phyloP scores from a whole-genome alignment of 2,329 filamentous ascomycete genomes.

The Paracamarosporium sp. region DNA sequence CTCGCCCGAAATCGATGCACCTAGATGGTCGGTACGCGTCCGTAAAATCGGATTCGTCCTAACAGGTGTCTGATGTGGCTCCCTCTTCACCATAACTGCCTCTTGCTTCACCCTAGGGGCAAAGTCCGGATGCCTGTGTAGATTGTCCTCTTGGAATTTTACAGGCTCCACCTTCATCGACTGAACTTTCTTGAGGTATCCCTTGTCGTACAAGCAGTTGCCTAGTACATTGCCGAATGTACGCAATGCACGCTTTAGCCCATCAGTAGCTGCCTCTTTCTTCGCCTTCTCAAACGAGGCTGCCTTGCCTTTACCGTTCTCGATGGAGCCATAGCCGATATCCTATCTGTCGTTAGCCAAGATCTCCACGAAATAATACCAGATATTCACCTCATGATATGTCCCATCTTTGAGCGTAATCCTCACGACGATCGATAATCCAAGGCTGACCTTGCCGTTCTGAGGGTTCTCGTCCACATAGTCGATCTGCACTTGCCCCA shows the following conservation, averaged over 20 bases:
- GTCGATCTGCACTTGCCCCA: slow-evolving; percentile 92
- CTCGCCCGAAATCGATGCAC: slow-evolving; percentile 47
- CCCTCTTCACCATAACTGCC: slow-evolving; percentile 34
- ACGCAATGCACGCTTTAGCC: slow-evolving; percentile 83
- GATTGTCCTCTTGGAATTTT: slow-evolving; percentile 78
- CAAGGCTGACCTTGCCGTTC: slow-evolving; percentile 80
- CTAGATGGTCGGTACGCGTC: slow-evolving; percentile 41
- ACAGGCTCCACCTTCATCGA: slow-evolving; percentile 83
- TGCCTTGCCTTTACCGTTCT: slow-evolving; percentile 94
- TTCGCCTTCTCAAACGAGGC: slow-evolving; percentile 98
- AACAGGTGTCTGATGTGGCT: slow-evolving; percentile 30
- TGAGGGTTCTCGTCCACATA: slow-evolving; percentile 88
- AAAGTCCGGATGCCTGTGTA: slow-evolving; percentile 83
- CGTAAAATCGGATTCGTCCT: slow-evolving; percentile 31
- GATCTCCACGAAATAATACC: not conserved
- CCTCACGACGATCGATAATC: slow-evolving; percentile 87
- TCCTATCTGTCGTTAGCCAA: slow-evolving; percentile 59
- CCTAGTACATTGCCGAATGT: slow-evolving; percentile 96
- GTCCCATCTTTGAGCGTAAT: slow-evolving; percentile 91
- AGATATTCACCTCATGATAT: slow-evolving; percentile 76
- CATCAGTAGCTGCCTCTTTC: slow-evolving; percentile 97
- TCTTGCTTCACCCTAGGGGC: slow-evolving; percentile 49
- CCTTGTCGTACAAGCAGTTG: slow-evolving; percentile 98
- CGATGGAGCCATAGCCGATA: slow-evolving; percentile 94
- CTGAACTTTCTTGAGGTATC: slow-evolving; percentile 87